Conservation (phyloP, 2,329 filamentous ascomycete species). For the Gaeumannomyces tritici region DNA sequence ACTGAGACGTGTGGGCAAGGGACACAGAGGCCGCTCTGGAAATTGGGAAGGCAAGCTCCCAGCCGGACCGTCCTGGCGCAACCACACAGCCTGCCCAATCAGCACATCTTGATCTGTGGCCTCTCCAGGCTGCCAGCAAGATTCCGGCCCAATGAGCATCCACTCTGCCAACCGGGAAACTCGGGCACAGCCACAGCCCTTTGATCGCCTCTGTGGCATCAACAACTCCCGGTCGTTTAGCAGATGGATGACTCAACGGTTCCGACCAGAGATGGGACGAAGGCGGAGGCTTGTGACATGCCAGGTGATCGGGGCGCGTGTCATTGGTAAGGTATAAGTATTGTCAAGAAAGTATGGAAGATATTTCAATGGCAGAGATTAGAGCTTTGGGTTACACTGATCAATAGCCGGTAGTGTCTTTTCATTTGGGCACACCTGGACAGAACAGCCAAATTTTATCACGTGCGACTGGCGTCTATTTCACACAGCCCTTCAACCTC, state of each 20-base stretch:
- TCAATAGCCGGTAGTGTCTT: too few relatives aligned
- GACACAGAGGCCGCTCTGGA: constrained; percentile 2
- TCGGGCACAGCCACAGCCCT: not conserved
- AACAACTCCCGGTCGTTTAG: not conserved
- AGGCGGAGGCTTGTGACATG: not conserved
- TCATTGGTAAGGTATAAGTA: too few relatives aligned
- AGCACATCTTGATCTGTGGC: not conserved
- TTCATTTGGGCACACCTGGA: not conserved
- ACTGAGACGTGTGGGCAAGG: constrained; percentile 10
- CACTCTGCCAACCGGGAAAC: not conserved
- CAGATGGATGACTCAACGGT: not conserved
- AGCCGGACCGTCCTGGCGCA: not conserved
- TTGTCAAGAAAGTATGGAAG: too few relatives aligned
- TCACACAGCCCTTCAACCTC: not conserved
- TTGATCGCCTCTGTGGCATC: not conserved
- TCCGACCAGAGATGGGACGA: not conserved
- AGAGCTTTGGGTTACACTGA: too few relatives aligned
- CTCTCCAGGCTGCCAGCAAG: not conserved
- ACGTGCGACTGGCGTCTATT: not conserved
- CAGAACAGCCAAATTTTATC: not conserved
- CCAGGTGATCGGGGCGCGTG: not conserved
- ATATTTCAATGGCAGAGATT: too few relatives aligned
- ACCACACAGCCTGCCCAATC: constrained; percentile 2
- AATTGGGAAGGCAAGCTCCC: constrained; percentile 4
- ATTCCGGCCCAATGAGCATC: not conserved